Conservation (phyloP, 192 early-diverging fungal species). For the Coemansia biformis region DNA sequence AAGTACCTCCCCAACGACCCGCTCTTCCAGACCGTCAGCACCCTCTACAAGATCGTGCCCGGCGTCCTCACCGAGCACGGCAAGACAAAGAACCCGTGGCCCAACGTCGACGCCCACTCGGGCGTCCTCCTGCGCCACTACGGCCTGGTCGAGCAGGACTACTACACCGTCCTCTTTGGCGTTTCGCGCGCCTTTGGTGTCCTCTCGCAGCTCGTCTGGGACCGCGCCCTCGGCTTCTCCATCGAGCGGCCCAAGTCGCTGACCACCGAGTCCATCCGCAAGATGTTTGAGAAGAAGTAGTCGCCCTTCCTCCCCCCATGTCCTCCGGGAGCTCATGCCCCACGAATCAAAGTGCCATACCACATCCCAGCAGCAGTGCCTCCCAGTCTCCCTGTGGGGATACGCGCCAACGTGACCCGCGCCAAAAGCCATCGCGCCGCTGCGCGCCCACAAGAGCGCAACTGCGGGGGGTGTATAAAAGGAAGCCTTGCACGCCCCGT, state of each 20-base stretch:
- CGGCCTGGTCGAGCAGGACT: conserved; percentile 96
- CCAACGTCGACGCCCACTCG: conserved; percentile 99
- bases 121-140: conserved; percentile 96
- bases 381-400: no score
- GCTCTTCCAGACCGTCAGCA: conserved; percentile 92
- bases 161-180: conserved; percentile 99
- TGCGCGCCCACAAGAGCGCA: conserved; percentile 6
- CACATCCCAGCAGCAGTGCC: no score
- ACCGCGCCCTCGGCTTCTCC: conserved; percentile 92
- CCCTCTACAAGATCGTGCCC: conserved; percentile 96
- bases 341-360: no score
- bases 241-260: conserved; percentile 89
- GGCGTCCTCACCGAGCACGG: conserved; percentile 96
- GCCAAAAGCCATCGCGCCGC: not conserved
- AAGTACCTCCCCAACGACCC: conserved; percentile 96
- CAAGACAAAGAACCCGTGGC: conserved; percentile 99
- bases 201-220: conserved; percentile 93
- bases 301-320: not conserved
- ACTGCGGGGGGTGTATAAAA: conserved; percentile 8
- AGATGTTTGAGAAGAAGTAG: conserved; percentile 67
- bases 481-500: no score
- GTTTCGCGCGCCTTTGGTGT: conserved; percentile 97
- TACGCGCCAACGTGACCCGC: not conserved
- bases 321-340: no score
- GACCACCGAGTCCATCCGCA: conserved; percentile 78